Evolutionary conservation across 306 rosid species (phyloP).

Genomic region (Quercus wislizeni): DNA sequence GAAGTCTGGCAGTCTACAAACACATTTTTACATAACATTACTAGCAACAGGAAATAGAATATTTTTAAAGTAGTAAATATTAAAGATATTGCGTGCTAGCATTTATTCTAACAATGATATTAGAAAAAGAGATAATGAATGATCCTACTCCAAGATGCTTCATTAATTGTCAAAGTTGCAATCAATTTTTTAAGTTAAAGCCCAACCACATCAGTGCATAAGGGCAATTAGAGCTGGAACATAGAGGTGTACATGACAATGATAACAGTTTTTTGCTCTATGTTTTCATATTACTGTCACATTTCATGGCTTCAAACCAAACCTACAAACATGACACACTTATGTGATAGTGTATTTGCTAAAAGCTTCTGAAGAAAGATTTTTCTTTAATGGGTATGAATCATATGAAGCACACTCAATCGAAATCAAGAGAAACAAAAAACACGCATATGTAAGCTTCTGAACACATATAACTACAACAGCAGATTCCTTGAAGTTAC

Average conservation of each 20-base stretch:
- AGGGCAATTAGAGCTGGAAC: not conserved
- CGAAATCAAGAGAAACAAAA: too few species aligned
- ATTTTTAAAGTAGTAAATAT: not conserved
- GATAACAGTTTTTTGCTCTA: not conserved
- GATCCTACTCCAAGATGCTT: not conserved
- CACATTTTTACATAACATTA: constrained; percentile 1
- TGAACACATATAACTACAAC: too few species aligned
- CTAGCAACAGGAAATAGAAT: not conserved
- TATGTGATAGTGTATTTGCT: too few species aligned
- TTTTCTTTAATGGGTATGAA: too few species aligned
- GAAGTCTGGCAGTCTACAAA: constrained; percentile 68
- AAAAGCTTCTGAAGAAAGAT: too few species aligned
- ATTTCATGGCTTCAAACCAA: too few species aligned
- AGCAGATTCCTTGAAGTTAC: too few species aligned
- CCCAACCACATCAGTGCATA: not conserved
- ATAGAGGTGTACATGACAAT: not conserved
- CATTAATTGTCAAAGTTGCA: not conserved
- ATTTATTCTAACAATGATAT: not conserved
- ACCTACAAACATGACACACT: too few species aligned
- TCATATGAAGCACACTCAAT: too few species aligned
- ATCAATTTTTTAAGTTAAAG: not conserved
- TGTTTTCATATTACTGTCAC: too few species aligned
- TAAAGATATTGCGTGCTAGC: too few species aligned
- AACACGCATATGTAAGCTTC: too few species aligned
- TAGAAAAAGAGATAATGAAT: not conserved